Conservation (phyloP, 148 eudicot genomes). For the Bassia scoparia region DNA sequence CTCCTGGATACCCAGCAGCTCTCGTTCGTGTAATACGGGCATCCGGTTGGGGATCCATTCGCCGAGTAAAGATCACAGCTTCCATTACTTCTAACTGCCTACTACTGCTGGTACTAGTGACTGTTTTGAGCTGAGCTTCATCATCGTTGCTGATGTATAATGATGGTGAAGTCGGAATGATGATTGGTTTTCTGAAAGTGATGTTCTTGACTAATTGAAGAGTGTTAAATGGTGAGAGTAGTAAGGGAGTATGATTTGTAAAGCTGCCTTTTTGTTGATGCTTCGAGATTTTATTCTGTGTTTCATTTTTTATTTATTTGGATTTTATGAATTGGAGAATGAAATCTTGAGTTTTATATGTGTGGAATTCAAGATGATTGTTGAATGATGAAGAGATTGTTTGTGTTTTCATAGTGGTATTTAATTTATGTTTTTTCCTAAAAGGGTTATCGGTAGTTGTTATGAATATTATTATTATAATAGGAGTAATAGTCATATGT, state of each 20-base stretch:
- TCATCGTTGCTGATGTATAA: not conserved
- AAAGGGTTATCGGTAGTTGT: too few relatives aligned
- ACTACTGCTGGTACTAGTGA: not conserved
- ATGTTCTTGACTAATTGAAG: slow-evolving; percentile 24
- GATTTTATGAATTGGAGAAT: too few relatives aligned
- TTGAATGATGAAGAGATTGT: too few relatives aligned
- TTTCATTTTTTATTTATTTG: slow-evolving; percentile 14
- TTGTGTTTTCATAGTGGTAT: too few relatives aligned
- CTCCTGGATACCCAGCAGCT: slow-evolving; percentile 50
- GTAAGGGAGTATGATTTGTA: slow-evolving; percentile 29
- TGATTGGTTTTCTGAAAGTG: not conserved
- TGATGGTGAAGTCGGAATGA: not conserved
- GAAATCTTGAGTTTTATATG: too few relatives aligned
- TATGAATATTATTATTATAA: too few relatives aligned
- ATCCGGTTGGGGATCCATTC: slow-evolving; percentile 52
- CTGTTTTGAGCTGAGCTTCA: not conserved
- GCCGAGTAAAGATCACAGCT: slow-evolving; percentile 46
- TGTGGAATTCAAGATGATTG: too few relatives aligned
- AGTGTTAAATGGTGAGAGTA: slow-evolving; percentile 29
- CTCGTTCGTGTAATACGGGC: slow-evolving; percentile 47
- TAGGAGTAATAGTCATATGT: too few relatives aligned
- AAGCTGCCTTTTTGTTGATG: slow-evolving; percentile 24
- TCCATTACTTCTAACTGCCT: not conserved
- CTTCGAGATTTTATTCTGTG: slow-evolving; percentile 16
- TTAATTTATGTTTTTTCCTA: too few relatives aligned